Evolutionary conservation across 441 rosid species (phyloP).

Genomic region (Viola pubescens): DNA sequence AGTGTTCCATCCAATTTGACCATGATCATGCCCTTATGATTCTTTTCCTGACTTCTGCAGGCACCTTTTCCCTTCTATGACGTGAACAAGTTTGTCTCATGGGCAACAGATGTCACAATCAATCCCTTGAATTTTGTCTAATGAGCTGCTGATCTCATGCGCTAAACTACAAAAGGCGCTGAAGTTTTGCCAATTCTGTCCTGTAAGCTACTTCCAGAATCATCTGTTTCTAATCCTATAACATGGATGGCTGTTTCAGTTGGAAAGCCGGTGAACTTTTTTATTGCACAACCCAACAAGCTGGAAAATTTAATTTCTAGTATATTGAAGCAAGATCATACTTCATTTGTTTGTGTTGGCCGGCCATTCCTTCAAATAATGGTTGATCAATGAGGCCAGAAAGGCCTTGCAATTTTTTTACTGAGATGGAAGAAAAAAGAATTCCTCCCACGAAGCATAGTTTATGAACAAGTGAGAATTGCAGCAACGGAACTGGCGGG

Average conservation of each 20-base stretch:
- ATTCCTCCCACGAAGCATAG: no score
- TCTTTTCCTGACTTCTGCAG: slow-evolving; percentile 32
- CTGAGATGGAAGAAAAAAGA: no score
- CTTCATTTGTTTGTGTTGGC: no score
- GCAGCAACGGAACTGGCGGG: no score
- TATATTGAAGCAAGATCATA: no score
- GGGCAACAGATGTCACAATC: slow-evolving; percentile 59
- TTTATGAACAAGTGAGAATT: no score
- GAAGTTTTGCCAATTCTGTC: slow-evolving; percentile 75
- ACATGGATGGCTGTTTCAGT: no score
- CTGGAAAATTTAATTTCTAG: no score
- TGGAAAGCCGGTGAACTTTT: no score
- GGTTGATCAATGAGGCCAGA: slow-evolving; percentile 21
- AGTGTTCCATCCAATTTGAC: neutral
- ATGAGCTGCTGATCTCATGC: slow-evolving; percentile 65
- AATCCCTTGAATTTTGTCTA: slow-evolving; percentile 65
- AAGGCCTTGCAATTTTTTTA: no score
- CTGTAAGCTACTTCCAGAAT: slow-evolving; percentile 46
- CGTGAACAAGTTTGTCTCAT: slow-evolving; percentile 55
- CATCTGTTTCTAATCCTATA: no score
- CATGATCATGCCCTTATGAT: slow-evolving; percentile 8
- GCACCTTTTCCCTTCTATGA: slow-evolving; percentile 78
- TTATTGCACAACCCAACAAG: no score
- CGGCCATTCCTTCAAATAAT: slow-evolving; percentile 43
- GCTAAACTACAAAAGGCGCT: slow-evolving; percentile 67